Conservation (phyloP, 2,329 filamentous ascomycete species). For the Herpotrichia juniperi region DNA sequence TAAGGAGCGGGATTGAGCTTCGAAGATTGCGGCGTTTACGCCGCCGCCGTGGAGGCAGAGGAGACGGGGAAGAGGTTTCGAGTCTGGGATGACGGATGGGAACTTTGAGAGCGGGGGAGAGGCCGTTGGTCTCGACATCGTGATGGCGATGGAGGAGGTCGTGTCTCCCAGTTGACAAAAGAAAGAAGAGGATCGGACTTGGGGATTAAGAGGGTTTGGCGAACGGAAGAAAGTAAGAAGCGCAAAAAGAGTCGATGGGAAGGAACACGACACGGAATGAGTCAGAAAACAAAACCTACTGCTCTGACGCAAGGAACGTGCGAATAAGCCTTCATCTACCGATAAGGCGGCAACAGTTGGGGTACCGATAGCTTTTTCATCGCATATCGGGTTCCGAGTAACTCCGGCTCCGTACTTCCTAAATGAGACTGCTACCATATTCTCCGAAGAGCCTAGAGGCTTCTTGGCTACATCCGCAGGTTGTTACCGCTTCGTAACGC, state of each 20-base stretch:
- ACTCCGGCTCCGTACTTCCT: background rate
- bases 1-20: conserved; percentile 67
- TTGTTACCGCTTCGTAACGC: background rate
- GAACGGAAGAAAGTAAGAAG: background rate
- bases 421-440: background rate
- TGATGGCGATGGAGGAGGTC: background rate
- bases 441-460: background rate
- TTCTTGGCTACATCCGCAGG: background rate
- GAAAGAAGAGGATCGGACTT: too few species aligned
- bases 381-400: background rate
- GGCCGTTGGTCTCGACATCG: background rate
- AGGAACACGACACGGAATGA: background rate
- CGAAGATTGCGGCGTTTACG: conserved; percentile 73
- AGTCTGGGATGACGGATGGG: conserved; percentile 30
- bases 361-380: background rate
- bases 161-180: background rate
- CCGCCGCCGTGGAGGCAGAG: conserved; percentile 84
- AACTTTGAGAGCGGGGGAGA: conserved; percentile 21
- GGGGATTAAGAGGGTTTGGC: too few species aligned
- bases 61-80: conserved; percentile 63
- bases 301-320: background rate
- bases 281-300: background rate
- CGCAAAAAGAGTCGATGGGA: background rate
- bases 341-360: background rate
- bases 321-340: background rate